Evolutionary conservation across 345 rosid species (phyloP).

Genomic region (Brassica juncea): DNA sequence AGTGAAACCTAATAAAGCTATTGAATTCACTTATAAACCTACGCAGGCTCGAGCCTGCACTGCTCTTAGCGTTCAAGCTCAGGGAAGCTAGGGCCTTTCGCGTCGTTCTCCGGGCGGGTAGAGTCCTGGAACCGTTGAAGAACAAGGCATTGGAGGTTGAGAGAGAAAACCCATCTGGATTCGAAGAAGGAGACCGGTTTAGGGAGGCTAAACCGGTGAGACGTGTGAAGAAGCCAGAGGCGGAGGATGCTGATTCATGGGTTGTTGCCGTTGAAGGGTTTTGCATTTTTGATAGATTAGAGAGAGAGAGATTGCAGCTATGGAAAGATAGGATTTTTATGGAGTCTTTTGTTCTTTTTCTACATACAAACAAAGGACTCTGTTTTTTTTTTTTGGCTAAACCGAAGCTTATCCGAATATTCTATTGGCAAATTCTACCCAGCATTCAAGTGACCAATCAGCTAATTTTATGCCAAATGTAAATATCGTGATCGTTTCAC

Average conservation of each 20-base stretch:
- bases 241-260: slow-evolving; percentile 54
- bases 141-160: slow-evolving; percentile 53
- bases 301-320: slow-evolving; percentile 29
- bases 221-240: slow-evolving; percentile 50
- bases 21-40: slow-evolving; percentile 66
- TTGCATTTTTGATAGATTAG: slow-evolving; percentile 50
- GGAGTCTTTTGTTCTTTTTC: slow-evolving; percentile 5
- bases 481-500: not conserved
- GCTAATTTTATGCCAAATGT: not conserved
- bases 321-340: slow-evolving; percentile 7
- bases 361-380: not conserved
- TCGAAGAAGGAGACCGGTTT: slow-evolving; percentile 39
- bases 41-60: slow-evolving; percentile 44
- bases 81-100: slow-evolving; percentile 49
- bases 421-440: not conserved
- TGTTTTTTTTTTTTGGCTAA: slow-evolving; percentile 2
- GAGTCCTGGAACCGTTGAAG: slow-evolving; percentile 43
- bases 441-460: not conserved
- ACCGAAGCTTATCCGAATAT: slow-evolving; percentile 8
- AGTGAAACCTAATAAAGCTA: slow-evolving; percentile 63
- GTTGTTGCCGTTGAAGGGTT: slow-evolving; percentile 57
- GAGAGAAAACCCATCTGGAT: slow-evolving; percentile 52
- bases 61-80: slow-evolving; percentile 50
- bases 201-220: slow-evolving; percentile 50
- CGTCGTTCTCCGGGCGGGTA: slow-evolving; percentile 29